Conservation (phyloP, 202 grass and related monocot genomes). For the Dendrocalamus latiflorus region DNA sequence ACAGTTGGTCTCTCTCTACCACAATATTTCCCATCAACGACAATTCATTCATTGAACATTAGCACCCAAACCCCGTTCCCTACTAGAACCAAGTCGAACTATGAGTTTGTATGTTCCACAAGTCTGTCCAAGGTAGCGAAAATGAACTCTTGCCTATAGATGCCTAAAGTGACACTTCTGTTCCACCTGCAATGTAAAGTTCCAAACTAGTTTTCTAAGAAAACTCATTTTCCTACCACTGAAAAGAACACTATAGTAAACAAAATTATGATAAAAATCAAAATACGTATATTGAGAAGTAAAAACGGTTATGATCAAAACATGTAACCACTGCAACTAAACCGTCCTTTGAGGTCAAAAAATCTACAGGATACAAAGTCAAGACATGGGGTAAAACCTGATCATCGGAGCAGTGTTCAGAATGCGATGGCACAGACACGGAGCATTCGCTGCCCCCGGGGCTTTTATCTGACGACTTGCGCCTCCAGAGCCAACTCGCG, state of each 20-base stretch:
- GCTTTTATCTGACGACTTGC: too few relatives aligned
- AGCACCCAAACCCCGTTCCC: neutral
- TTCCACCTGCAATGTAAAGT: neutral
- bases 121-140: conserved; percentile 16
- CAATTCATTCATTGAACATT: conserved; percentile 1
- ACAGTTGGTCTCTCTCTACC: neutral
- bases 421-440: neutral
- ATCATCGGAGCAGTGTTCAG: too few relatives aligned
- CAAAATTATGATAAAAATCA: neutral
- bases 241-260: neutral
- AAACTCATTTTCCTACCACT: neutral
- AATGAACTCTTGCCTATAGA: conserved; percentile 3
- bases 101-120: neutral
- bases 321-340: too few relatives aligned
- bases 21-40: neutral
- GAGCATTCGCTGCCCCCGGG: conserved; percentile 45
- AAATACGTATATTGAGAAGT: neutral
- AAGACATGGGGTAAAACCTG: too few relatives aligned
- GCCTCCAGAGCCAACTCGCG: conserved; percentile 68
- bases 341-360: too few relatives aligned
- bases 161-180: conserved; percentile 1
- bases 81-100: conserved; percentile 7
- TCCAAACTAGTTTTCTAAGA: neutral
- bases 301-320: too few relatives aligned
- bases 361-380: too few relatives aligned